Conservation (phyloP, 2,329 filamentous ascomycete species). For the Ophiostoma angusticollis region DNA sequence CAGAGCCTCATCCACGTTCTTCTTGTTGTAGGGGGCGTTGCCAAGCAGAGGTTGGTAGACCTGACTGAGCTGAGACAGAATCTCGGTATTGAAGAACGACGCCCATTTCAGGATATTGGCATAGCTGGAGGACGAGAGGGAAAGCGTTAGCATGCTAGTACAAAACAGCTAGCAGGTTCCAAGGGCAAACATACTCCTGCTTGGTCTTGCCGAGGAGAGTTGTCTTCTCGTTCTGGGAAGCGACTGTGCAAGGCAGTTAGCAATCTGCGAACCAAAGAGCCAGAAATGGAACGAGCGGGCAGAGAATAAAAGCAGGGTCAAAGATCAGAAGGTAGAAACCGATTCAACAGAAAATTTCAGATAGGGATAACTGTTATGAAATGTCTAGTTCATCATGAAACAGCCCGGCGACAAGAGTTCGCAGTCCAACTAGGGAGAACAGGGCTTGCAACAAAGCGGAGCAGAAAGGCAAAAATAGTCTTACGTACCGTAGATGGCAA, state of each 20-base stretch:
- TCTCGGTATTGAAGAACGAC: conserved; percentile 88
- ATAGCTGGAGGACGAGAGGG: conserved; percentile 53
- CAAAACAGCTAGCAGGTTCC: background rate
- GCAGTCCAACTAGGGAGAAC: background rate
- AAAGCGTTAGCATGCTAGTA: conserved; percentile 1
- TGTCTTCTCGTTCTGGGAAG: conserved; percentile 99
- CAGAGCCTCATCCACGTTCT: conserved; percentile 69
- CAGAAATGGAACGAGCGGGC: conserved; percentile 21
- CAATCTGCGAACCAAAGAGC: conserved; percentile 5
- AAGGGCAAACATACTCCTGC: conserved; percentile 60
- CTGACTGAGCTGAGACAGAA: conserved; percentile 57
- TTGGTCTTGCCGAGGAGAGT: conserved; percentile 99
- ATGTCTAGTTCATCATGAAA: conserved; percentile 60
- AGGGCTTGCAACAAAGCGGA: background rate
- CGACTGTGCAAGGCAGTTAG: conserved; percentile 46
- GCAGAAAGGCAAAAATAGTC: conserved; percentile 4
- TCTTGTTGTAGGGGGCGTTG: conserved; percentile 89
- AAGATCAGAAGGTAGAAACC: conserved; percentile 70
- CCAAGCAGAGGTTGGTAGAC: conserved; percentile 86
- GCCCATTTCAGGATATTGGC: conserved; percentile 97
- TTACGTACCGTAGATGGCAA: conserved; percentile 91
- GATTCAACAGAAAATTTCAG: conserved; percentile 85
- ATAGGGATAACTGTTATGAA: conserved; percentile 96
- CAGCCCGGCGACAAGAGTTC: conserved; percentile 10
- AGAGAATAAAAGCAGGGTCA: conserved; percentile 12